Evolutionary conservation across 208 protist genomes (phyloP).

Genomic region (Acanthamoeba castellanii): DNA sequence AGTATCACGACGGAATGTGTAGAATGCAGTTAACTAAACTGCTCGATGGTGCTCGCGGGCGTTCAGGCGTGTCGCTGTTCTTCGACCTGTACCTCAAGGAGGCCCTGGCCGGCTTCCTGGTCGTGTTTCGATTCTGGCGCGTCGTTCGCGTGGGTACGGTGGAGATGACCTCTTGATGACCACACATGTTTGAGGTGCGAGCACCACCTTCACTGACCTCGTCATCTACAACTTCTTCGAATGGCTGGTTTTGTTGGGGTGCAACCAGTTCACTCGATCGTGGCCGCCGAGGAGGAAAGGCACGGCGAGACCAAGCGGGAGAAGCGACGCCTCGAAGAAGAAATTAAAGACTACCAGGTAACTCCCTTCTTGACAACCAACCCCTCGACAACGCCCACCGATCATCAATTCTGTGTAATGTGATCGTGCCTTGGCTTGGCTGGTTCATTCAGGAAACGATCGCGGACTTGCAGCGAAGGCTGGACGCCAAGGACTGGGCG

Average conservation of each 20-base stretch:
- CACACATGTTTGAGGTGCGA: neutral
- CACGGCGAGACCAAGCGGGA: neutral
- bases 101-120: neutral
- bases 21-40: too few species aligned
- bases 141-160: neutral
- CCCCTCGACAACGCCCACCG: neutral
- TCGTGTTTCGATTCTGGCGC: constrained; percentile 7
- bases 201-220: too few species aligned
- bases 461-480: neutral
- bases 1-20: too few species aligned
- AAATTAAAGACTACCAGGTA: neutral
- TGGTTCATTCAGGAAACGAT: neutral
- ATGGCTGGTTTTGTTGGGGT: too few species aligned
- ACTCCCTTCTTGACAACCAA: neutral
- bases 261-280: neutral
- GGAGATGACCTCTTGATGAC: neutral
- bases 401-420: neutral
- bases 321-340: neutral
- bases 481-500: neutral
- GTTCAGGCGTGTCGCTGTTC: neutral
- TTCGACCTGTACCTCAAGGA: constrained; percentile 27
- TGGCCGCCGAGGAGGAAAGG: neutral
- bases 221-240: too few species aligned
- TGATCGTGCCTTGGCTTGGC: neutral
- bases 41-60: too few species aligned